These are phyloP conservation scores for Ascobolus immersus DNA, from an alignment of 495 filamentous ascomycete genomes.

Conservation along the genomic window DNA sequence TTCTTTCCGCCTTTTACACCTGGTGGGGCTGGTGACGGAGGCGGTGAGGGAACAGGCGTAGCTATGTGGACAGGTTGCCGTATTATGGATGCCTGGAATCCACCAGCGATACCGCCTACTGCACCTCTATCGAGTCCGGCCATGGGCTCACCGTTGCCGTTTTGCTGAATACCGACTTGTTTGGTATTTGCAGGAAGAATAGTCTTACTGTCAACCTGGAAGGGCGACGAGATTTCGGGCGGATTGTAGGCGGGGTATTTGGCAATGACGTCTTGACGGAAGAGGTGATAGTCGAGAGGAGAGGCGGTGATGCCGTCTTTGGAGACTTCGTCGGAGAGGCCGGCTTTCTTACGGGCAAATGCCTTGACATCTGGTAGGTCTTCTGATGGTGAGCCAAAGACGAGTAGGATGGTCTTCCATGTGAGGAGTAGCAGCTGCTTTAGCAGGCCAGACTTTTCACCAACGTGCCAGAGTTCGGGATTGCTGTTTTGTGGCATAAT, in stretches of 20 bases:
- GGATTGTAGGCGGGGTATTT: slow-evolving; percentile 95
- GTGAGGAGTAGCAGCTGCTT: slow-evolving; percentile 43
- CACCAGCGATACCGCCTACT: slow-evolving; percentile 12
- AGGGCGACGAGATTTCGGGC: slow-evolving; percentile 47
- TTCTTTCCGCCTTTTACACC: slow-evolving; percentile 92
- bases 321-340: slow-evolving; percentile 17
- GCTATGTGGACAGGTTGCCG: slow-evolving; percentile 94
- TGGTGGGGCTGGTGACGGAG: slow-evolving; percentile 63
- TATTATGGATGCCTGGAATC: slow-evolving; percentile 44
- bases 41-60: slow-evolving; percentile 88
- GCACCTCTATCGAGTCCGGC: no score
- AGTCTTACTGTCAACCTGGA: slow-evolving; percentile 80
- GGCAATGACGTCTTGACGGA: slow-evolving; percentile 91
- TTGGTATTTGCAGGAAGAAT: slow-evolving; percentile 19
- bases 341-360: slow-evolving; percentile 25
- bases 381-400: slow-evolving; percentile 44
- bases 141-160: slow-evolving; percentile 19
- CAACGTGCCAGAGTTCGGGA: no score
- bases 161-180: slow-evolving; percentile 22
- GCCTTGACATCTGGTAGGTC: slow-evolving; percentile 48
- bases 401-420: slow-evolving; percentile 73
- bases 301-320: slow-evolving; percentile 58
- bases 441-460: slow-evolving; percentile 1
- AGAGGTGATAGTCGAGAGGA: slow-evolving; percentile 84
- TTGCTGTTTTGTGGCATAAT: slow-evolving; percentile 32